phyloP scores from a whole-genome alignment of 202 grass and related monocot genomes.

The Setaria viridis region DNA sequence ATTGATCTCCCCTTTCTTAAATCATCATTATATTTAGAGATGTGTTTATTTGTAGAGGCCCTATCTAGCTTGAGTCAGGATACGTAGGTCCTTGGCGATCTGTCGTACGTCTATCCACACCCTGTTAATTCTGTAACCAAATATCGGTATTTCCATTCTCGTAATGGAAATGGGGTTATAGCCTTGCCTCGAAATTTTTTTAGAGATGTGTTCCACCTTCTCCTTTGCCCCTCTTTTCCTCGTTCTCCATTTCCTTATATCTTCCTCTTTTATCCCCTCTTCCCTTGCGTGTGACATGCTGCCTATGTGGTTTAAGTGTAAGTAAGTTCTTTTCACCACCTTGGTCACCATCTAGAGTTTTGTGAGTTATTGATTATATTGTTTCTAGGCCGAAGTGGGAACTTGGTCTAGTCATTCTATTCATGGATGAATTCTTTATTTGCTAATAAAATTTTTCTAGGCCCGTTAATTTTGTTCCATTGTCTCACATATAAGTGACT shows the following conservation, averaged over 20 bases:
- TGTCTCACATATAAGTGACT: neutral
- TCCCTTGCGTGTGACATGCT: neutral
- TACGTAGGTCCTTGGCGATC: too few species aligned
- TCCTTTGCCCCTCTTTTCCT: neutral
- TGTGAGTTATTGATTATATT: neutral
- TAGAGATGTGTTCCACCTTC: neutral
- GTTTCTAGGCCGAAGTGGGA: neutral
- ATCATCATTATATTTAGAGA: neutral
- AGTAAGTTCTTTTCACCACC: neutral
- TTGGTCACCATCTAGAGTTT: neutral
- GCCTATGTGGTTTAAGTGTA: neutral
- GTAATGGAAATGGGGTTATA: too few species aligned
- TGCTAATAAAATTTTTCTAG: neutral
- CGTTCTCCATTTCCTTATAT: neutral
- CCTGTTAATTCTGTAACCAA: too few species aligned
- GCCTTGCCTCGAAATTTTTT: too few species aligned
- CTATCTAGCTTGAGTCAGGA: too few species aligned
- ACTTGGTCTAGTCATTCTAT: neutral
- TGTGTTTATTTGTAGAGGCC: too few species aligned
- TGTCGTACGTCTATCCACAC: too few species aligned
- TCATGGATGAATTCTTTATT: neutral
- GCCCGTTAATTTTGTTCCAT: neutral
- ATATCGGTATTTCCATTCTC: too few species aligned
- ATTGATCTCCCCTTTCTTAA: neutral
- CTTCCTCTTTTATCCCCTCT: rapidly evolving